Base-by-base conservation (phyloP, 2,329 filamentous ascomycete genomes). In the Rachicladosporium sp. region DNA sequence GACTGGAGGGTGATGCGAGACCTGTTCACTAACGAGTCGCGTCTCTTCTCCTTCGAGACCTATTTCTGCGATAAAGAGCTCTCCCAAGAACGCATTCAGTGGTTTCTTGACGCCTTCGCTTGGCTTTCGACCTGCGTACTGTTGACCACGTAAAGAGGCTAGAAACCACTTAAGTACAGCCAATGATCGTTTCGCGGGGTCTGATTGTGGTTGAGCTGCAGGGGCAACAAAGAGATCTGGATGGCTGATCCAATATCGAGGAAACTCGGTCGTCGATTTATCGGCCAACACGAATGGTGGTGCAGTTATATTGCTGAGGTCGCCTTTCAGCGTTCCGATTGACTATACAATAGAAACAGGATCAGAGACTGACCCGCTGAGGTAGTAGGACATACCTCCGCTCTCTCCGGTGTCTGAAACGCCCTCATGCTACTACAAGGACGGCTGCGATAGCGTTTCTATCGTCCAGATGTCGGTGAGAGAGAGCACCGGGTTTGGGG, bases 91-190 rank as follows among this genome's bases (percentile, higher is more conserved):
- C 1, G 68, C 65, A 44, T 71, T 71, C 35, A 71, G 49, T 0
- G 69, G 68, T 46, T 71, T 73, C 54, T 69, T 71, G 1, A 66
- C 59, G 3, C 64, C 65, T 10, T 65, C 59, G 15, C 48, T 52
- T 29, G 62, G 58, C 6, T 57, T 48, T n/a, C 63, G 55, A 3
- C 65, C 64, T 2, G 62, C 63, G 42, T 69, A 69, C 38, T 69
- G 64, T 47, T 72, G 68, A 6, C 64, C 62, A 38, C 61, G 63
- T 12, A 70, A 50, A 19, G 62, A 64, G 10, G 61, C 59, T 15
- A 71, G 53, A 44, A 70, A 71, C 57, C 67, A 69, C 46, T 69
- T 68, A 10, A 70, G 53, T 0, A 71, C 64, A 6, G 66, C 57
- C 6, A 71, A 50, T 4, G 64, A 60, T 7, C 68, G 54, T 23